These are phyloP conservation scores for Vigna hirtella DNA, from an alignment of 306 rosid genomes.

Conservation along the genomic window DNA sequence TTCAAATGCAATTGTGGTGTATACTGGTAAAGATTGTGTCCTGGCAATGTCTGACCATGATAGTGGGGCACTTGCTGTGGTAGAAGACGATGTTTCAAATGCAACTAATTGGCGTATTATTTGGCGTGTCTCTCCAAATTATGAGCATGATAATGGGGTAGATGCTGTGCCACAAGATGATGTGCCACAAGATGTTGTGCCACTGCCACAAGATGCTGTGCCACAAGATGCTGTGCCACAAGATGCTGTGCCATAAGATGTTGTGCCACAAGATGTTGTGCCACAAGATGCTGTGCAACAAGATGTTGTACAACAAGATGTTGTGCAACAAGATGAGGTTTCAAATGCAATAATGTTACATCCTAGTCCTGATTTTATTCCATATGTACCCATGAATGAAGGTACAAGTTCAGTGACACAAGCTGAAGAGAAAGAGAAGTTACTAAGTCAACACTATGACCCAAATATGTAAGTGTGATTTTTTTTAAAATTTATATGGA, in stretches of 20 bases:
- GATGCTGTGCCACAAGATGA: constrained; percentile 30
- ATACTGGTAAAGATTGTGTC: constrained; percentile 56
- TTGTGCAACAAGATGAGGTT: constrained; percentile 34
- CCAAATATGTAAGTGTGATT: constrained; percentile 63
- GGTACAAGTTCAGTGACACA: background rate
- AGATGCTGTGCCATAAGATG: too few species aligned
- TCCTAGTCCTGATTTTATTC: constrained; percentile 58
- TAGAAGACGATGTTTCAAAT: constrained; percentile 57
- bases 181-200: too few species aligned
- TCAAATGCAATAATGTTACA: constrained; percentile 53
- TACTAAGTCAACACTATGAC: constrained; percentile 63
- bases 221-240: too few species aligned
- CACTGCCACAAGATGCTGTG: too few species aligned
- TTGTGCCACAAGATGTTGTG: too few species aligned
- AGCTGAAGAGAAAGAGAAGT: constrained; percentile 62
- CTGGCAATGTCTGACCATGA: constrained; percentile 58
- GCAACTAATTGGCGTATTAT: constrained; percentile 51
- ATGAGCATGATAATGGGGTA: constrained; percentile 46
- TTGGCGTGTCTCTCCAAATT: constrained; percentile 53
- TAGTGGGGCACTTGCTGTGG: constrained; percentile 39
- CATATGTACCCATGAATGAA: constrained; percentile 53
- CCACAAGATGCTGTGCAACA: too few species aligned
- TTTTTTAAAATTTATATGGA: too few species aligned
- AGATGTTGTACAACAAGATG: background rate
- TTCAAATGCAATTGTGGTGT: constrained; percentile 51